Conservation (phyloP, 352 stramenopile species). For the Phytopythium vexans region DNA sequence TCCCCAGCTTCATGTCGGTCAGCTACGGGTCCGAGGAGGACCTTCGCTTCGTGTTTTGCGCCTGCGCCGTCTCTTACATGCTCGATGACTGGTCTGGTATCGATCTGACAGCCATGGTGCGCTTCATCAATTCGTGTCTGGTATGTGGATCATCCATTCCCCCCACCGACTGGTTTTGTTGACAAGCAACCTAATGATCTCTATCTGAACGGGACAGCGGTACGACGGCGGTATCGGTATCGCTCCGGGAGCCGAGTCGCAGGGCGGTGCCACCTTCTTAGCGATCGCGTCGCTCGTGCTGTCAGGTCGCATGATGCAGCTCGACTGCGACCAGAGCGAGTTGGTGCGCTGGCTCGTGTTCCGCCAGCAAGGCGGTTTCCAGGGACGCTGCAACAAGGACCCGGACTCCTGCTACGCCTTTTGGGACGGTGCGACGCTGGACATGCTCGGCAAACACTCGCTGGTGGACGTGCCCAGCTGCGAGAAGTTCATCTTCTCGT, state of each 20-base stretch:
- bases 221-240: slow-evolving; percentile 86
- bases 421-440: slow-evolving; percentile 89
- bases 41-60: slow-evolving; percentile 88
- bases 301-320: slow-evolving; percentile 62
- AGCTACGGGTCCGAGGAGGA: slow-evolving; percentile 79
- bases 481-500: slow-evolving; percentile 78
- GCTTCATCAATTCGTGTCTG: slow-evolving; percentile 80
- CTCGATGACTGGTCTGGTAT: slow-evolving; percentile 85
- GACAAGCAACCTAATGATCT: background rate
- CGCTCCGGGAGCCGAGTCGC: slow-evolving; percentile 52
- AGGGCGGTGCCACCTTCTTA: slow-evolving; percentile 73
- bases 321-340: slow-evolving; percentile 59
- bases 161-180: slow-evolving; percentile 9
- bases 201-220: slow-evolving; percentile 26
- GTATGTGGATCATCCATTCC: slow-evolving; percentile 28
- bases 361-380: slow-evolving; percentile 82
- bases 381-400: slow-evolving; percentile 89
- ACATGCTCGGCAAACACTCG: slow-evolving; percentile 71
- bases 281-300: slow-evolving; percentile 72
- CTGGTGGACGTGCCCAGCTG: slow-evolving; percentile 75
- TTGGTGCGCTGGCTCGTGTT: slow-evolving; percentile 84
- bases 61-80: slow-evolving; percentile 84
- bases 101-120: slow-evolving; percentile 56
- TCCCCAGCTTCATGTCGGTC: slow-evolving; percentile 61
- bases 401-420: slow-evolving; percentile 91